Conservation (phyloP, 139 green algal genomes). For the Coelastrella sp. region DNA sequence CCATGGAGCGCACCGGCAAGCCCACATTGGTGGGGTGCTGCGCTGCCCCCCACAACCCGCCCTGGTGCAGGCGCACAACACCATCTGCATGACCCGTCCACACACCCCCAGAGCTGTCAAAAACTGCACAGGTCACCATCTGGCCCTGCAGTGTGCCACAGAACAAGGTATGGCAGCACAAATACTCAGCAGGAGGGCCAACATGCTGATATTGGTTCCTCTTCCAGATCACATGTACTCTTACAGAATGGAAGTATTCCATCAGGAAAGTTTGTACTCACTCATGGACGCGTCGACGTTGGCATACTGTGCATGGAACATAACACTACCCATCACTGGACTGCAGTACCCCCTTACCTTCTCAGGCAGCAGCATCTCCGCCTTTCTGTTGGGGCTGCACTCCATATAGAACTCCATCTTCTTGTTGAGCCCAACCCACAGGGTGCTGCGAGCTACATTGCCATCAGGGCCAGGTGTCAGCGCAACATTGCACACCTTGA, state of each 20-base stretch:
- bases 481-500: background rate
- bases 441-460: background rate
- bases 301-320: background rate
- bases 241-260: background rate
- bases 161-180: background rate
- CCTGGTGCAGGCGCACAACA: background rate
- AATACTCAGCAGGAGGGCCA: background rate
- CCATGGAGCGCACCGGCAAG: conserved; percentile 1
- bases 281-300: background rate
- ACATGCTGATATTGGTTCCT: no score
- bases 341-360: background rate
- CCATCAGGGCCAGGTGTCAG: background rate
- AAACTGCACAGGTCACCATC: background rate
- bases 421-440: conserved; percentile 18
- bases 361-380: background rate
- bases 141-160: background rate
- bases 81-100: conserved; percentile 37
- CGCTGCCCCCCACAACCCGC: background rate
- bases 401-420: conserved; percentile 25
- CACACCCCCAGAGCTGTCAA: background rate
- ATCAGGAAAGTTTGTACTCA: no score
- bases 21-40: background rate
- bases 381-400: conserved; percentile 2
- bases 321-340: background rate
- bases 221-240: background rate